A percentile compares a stretch with the other conserved stretches of the same genome.
Conservation (phyloP, 768 basidiomycete genomes). For the Agrocybe praecox region DNA sequence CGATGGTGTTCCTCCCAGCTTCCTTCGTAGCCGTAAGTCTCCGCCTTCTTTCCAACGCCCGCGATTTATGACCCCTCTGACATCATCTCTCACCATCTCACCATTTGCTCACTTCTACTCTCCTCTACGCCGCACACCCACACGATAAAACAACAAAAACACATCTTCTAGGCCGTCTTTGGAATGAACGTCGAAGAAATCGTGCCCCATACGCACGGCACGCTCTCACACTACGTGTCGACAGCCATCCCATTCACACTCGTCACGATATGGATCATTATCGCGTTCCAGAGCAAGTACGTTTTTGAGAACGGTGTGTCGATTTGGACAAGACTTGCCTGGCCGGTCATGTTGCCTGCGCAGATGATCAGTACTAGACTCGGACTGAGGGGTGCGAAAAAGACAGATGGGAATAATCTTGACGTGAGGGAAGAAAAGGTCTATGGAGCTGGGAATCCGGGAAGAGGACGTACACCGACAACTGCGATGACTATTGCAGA, state of each 20-base stretch:
- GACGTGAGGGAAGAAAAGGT: background rate
- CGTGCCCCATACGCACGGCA: conserved; percentile 32
- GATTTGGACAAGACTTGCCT: conserved; percentile 34
- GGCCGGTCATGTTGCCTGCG: conserved; percentile 27
- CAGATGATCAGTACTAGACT: background rate
- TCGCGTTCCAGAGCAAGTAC: conserved; percentile 52
- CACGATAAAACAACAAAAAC: background rate
- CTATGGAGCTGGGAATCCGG: background rate
- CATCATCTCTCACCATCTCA: background rate
- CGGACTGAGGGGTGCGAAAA: background rate
- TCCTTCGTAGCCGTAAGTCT: conserved; percentile 39
- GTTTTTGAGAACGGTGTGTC: conserved; percentile 28
- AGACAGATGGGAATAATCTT: background rate
- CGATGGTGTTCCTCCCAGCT: conserved; percentile 57
- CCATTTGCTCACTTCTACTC: background rate
- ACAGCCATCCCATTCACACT: conserved; percentile 49
- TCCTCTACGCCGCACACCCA: background rate
- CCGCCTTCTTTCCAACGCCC: background rate
- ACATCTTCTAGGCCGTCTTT: conserved; percentile 29
- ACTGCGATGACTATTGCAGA: conserved; percentile 1
- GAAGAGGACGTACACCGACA: background rate
- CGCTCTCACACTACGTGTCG: conserved; percentile 44
- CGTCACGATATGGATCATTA: conserved; percentile 54
- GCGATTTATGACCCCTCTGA: background rate
- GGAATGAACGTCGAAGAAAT: conserved; percentile 47